Conservation (phyloP, 78 protist genomes). For the Dictyostelium purpureum region DNA sequence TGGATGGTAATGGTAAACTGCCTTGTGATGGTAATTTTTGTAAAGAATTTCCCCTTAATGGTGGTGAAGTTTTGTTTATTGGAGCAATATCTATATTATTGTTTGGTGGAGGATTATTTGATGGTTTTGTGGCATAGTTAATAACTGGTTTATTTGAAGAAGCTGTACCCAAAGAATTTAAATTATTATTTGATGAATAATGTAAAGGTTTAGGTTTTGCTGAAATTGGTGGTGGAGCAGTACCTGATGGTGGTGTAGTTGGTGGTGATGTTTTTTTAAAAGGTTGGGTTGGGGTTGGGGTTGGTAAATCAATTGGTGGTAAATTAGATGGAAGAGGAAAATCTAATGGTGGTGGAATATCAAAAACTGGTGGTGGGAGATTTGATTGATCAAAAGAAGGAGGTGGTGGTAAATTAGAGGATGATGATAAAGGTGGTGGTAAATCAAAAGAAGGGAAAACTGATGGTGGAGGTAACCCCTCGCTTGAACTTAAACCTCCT, state of each 20-base stretch:
- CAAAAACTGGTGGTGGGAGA: background rate
- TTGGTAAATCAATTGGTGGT: background rate
- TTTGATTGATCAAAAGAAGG: background rate
- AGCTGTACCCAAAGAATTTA: too few species aligned
- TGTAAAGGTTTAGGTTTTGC: too few species aligned
- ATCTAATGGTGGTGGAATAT: conserved; percentile 8
- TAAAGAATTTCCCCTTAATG: too few species aligned
- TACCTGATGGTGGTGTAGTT: conserved; percentile 16
- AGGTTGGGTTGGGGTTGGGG: background rate
- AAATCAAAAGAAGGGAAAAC: background rate
- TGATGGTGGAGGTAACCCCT: background rate
- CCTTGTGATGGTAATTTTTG: background rate
- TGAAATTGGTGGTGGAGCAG: background rate
- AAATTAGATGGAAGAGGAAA: background rate
- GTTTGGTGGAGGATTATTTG: background rate
- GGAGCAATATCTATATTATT: background rate
- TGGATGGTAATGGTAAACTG: background rate
- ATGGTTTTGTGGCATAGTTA: too few species aligned
- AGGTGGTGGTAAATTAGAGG: background rate
- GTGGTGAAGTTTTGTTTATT: too few species aligned
- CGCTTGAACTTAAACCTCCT: background rate
- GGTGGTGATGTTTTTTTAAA: conserved; percentile 21
- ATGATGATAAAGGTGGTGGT: conserved; percentile 36
- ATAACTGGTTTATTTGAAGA: too few species aligned
- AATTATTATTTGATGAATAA: too few species aligned